Evolutionary conservation across 495 filamentous ascomycete genomes (phyloP), one percentile per base, ranked within the genome.

Genomic region (Talaromyces wortmannii): DNA sequence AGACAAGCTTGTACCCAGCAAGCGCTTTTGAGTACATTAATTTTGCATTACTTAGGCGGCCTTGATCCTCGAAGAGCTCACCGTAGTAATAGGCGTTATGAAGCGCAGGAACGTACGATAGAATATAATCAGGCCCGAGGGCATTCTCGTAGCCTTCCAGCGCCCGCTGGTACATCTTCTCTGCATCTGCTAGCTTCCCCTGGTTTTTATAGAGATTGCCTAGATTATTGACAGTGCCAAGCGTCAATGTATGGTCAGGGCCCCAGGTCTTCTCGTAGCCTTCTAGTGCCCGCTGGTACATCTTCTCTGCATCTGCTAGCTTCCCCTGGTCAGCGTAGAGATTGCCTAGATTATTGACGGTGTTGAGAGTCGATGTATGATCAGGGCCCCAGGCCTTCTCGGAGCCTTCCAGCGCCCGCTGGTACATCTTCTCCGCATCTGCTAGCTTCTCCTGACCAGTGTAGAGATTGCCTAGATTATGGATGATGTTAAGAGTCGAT

Each of bases 401-500:
- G 0, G 63, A 56, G 46, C 63, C 63, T 58, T 47, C 57, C n/a
- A 66, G 56, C 45, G 58, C 66, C 48, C 65, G 57, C 48, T 58
- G 45, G 55, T 67, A 74, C 57, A 72, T 67, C 50, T 63, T 45
- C 57, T 75, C 70, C 56, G 74, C 67, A 59, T 75, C 62, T 0
- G 55, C 36, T 55, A 71, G 56, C 63, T 69, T 73, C n/a, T 65
- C 69, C 51, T 75, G 69, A 42, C 65, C 13, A 0, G 0, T 0
- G 55, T 70, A 74, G 55, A 76, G 63, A 55, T 0, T 18, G 0
- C 60, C 66, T 57, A 78, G 61, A 59, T 76, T 72, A 50, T 70
- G 59, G 42, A 70, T 52, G 31, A 57, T 63, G 18, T 54, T 6
- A 8, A 66, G 58, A 31, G 69, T 74, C 18, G 63, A 68, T 31